Evolutionary conservation across 371 early-diverging fungal species (phyloP), one percentile per base, ranked within the genome.

Genomic region (Sporodiniella umbellata): DNA sequence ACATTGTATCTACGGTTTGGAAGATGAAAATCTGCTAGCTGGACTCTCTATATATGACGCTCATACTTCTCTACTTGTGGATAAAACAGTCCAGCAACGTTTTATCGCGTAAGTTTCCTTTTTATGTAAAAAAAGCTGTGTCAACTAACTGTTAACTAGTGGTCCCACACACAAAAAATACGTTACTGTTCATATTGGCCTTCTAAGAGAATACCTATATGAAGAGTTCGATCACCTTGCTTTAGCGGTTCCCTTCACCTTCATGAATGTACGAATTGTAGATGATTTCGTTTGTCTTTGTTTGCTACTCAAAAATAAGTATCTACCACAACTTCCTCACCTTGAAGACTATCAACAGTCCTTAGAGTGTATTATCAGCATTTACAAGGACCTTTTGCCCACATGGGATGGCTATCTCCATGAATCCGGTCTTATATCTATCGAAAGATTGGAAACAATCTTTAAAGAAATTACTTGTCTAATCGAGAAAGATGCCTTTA

Each of bases 21-120:
- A 99, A 75, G 99, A 99, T 15, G 99, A 99, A 78, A 77, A 99
- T 33, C 94, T 99, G 52, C 96, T 99, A 92, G 80, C 99, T 8
- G 98, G 98, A 3, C 70, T 99, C 45, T 62, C 96, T 38, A 89
- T 90, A 39, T 97, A 98, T 66, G 97, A 98, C 60, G 93, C 96
- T 22, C 95, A 98, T 64, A 92, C 99, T 62, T 82, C 90, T 42
- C 79, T 99, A 24, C 74, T 99, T 57, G 84, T 99, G 55, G 99
- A 99, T 69, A 97, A 99, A 62, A 93, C 30, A 4, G 30, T 10
- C 30, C 10, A 28, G 7, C 30, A 28, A 10, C 30, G 30, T 7
- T 10, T 28, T 28, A 4, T 98, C 3, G 84, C 46, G 75, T 68
- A 68, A 56, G 53, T 33, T n/a, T 28, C 10, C 10, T 28, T 28